These are phyloP conservation scores for Vitis labrusca DNA, from an alignment of 164 flowering plant genomes.

Conservation along the genomic window DNA sequence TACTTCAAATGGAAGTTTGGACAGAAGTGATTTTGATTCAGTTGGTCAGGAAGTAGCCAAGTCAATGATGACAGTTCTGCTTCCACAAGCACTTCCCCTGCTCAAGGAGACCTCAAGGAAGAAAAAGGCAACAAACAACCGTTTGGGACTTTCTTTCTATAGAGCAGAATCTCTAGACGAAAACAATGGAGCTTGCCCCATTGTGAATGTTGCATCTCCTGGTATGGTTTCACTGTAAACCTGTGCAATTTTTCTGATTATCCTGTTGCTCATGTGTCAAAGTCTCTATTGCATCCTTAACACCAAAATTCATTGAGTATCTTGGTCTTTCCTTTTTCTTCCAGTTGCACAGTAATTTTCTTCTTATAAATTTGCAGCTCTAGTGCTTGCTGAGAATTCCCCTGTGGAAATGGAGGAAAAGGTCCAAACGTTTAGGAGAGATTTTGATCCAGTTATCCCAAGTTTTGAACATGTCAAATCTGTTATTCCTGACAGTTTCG, in stretches of 20 bases:
- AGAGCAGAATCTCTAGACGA: constrained; percentile 15
- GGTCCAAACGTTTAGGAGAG: constrained; percentile 7
- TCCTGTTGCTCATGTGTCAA: constrained; percentile 2
- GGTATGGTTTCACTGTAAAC: constrained; percentile 23
- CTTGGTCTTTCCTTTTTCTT: background rate
- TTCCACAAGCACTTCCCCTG: constrained; percentile 92
- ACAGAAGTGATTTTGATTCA: constrained; percentile 63
- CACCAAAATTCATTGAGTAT: background rate
- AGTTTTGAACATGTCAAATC: constrained; percentile 24
- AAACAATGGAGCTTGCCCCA: constrained; percentile 11
- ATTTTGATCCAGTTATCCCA: constrained; percentile 18
- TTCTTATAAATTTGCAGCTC: constrained; percentile 32
- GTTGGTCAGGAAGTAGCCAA: constrained; percentile 65
- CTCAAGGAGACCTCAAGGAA: constrained; percentile 52
- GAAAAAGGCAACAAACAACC: constrained; percentile 25
- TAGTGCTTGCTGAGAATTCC: constrained; percentile 17
- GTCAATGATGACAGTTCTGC: constrained; percentile 83
- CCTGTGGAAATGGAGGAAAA: constrained; percentile 14
- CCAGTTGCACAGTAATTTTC: background rate
- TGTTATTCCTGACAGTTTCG: constrained; percentile 61
- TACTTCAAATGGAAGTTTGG: constrained; percentile 36
- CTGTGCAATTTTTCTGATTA: background rate
- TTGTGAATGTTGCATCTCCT: constrained; percentile 17
- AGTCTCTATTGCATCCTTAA: background rate
- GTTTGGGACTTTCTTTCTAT: constrained; percentile 11